phyloP scores from a whole-genome alignment of 2,329 filamentous ascomycete genomes.

The Pestalotiopsis sp. region DNA sequence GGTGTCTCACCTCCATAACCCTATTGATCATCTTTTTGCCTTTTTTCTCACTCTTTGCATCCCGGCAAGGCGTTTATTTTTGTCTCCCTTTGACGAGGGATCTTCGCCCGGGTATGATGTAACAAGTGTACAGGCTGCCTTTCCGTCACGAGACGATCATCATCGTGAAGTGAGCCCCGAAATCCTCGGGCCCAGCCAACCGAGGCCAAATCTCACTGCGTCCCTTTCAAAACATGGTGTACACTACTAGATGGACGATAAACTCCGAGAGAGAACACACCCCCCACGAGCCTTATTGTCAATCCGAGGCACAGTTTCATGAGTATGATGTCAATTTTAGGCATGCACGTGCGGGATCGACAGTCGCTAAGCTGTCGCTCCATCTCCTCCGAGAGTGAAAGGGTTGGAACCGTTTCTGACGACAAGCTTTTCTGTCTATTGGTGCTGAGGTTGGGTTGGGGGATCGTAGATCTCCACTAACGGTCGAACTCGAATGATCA shows the following conservation, averaged over 20 bases:
- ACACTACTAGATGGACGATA: neutral
- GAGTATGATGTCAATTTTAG: constrained; percentile 14
- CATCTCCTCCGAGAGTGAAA: neutral
- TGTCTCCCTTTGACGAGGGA: neutral
- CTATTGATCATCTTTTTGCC: neutral
- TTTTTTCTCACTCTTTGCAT: neutral
- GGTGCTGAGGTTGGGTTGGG: too few relatives aligned
- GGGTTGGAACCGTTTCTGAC: too few relatives aligned
- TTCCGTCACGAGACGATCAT: neutral
- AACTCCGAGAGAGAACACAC: neutral
- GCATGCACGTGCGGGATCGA: neutral
- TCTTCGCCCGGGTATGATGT: neutral
- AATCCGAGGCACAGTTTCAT: constrained; percentile 13
- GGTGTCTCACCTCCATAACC: neutral
- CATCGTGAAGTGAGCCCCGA: neutral
- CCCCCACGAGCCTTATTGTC: constrained; percentile 4
- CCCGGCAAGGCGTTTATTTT: too few relatives aligned
- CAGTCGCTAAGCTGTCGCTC: neutral
- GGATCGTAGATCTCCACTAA: too few relatives aligned
- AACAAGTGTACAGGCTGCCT: neutral
- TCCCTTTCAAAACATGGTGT: neutral
- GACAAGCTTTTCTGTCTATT: too few relatives aligned
- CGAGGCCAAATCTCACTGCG: neutral
- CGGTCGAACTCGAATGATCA: too few relatives aligned
- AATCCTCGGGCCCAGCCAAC: neutral